Base-by-base conservation (phyloP, 108 stramenopile genomes). In the Parietichytrium sp. region DNA sequence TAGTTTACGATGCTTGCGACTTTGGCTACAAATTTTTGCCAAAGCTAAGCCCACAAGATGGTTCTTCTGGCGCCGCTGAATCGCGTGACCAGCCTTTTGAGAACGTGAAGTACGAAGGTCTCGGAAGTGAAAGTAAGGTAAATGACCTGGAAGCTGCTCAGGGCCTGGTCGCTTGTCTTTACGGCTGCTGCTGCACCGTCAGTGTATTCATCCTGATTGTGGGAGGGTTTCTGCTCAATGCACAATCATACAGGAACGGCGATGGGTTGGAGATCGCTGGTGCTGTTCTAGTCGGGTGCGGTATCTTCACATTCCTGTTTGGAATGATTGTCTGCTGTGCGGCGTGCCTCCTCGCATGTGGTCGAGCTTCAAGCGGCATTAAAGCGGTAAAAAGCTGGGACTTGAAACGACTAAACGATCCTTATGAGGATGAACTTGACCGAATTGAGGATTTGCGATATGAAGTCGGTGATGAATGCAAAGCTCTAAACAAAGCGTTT, bases 401-500 rank as follows among this genome's bases (percentile, higher is more conserved):
- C 33, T 72, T 72, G 15, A 72, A 72, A 42, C 61, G 61, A 1
- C 61, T 72, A 33, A 72, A 72, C 20, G 61, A 72, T 25, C 61
- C 38, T 0, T 72, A 45, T 25, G 45, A 36, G 1, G 16, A 16
- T 6, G 61, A 72, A 1, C 36, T 72, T 6, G 61, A 72, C 42
- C 38, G 38, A n/a, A 45, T 45, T 20, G 61, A 72, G 38, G 20
- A 25, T 38, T 20, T 72, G 20, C 61, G 61, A 7, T 72, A 33
- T 27, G 36, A 72, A 13, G 61, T 72, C 8, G 61, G 61, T 25
- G 61, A 72, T 42, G 10, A 2, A 12, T n/a, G n/a, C n/a, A n/a
- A n/a, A n/a, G n/a, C n/a, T n/a, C n/a, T n/a, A n/a, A 72, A 20
- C 61, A 72, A 72, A 72, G 20, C 33, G 20, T 72, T 72, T 72